A percentile compares a stretch with the other conserved stretches of the same genome.
These are phyloP conservation scores for Acanthamoeba healyi DNA, from an alignment of 208 protist species.

Conservation along the genomic window DNA sequence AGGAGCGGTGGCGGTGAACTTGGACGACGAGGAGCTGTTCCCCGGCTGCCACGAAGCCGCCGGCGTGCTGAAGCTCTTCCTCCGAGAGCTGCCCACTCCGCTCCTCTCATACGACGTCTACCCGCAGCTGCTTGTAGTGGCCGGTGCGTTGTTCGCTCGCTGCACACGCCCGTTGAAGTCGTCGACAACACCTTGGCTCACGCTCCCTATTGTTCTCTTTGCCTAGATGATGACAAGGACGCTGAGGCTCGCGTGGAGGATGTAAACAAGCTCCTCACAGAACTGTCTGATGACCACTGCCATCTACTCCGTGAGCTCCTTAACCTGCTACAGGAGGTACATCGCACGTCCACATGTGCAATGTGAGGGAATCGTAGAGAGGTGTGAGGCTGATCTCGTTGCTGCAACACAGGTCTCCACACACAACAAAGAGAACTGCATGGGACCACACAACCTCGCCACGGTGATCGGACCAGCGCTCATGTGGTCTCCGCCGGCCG, in stretches of 20 bases:
- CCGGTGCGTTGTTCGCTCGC: not conserved
- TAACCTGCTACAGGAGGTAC: not conserved
- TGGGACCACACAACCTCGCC: conserved; percentile 50
- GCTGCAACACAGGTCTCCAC: not conserved
- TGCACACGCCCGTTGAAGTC: not conserved
- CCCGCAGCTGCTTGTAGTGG: not conserved
- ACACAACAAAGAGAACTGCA: conserved; percentile 38
- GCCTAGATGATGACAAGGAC: conserved; percentile 26
- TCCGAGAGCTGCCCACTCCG: conserved; percentile 13
- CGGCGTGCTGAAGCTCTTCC: conserved; percentile 50
- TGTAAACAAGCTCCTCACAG: not conserved
- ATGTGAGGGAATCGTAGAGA: too few species aligned
- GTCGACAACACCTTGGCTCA: too few species aligned
- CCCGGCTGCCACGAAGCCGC: conserved; percentile 22
- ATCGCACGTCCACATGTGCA: not conserved
- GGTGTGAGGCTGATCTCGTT: too few species aligned
- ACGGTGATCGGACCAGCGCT: conserved; percentile 58
- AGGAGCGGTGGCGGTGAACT: not conserved
- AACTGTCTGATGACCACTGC: conserved; percentile 1
- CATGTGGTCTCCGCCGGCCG: not conserved
- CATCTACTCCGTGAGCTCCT: conserved; percentile 4
- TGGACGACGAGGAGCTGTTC: conserved; percentile 18
- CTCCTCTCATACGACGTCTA: conserved; percentile 46
- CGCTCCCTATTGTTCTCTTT: not conserved
- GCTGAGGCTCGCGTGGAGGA: not conserved